Evolutionary conservation across 2,329 filamentous ascomycete genomes (phyloP).

Genomic region (Nothophaeocryptopus gaeumannii): DNA sequence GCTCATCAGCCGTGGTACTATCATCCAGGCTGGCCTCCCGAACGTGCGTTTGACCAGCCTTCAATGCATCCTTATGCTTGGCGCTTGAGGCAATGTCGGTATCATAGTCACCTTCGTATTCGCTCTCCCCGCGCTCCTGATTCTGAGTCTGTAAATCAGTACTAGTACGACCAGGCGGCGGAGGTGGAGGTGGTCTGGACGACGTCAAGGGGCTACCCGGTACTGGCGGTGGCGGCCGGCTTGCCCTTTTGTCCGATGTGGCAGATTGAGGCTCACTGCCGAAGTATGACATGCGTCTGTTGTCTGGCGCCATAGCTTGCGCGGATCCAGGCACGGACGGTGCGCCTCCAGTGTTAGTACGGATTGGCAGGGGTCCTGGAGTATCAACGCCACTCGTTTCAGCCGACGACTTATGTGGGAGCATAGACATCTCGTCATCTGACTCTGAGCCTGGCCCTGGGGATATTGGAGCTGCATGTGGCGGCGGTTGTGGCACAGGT

Average conservation of each 20-base stretch:
- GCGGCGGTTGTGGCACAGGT: constrained; percentile 38
- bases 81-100: constrained; percentile 93
- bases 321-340: constrained; percentile 34
- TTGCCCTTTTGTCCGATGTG: constrained; percentile 36
- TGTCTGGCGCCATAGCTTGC: constrained; percentile 30
- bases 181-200: constrained; percentile 47
- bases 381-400: constrained; percentile 33
- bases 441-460: constrained; percentile 79
- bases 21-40: constrained; percentile 74
- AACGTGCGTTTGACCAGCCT: constrained; percentile 60
- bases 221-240: constrained; percentile 36
- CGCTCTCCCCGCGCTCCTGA: constrained; percentile 76
- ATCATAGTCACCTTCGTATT: constrained; percentile 97
- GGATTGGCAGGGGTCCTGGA: constrained; percentile 28
- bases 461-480: constrained; percentile 46
- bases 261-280: constrained; percentile 37
- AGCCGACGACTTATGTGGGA: constrained; percentile 41
- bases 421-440: constrained; percentile 75
- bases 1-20: constrained; percentile 55
- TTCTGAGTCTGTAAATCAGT: constrained; percentile 45
- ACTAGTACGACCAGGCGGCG: constrained; percentile 43
- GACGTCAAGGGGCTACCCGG: constrained; percentile 38
- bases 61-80: constrained; percentile 91
- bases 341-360: constrained; percentile 35
- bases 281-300: constrained; percentile 43